phyloP scores from a whole-genome alignment of 306 rosid genomes.

The Casuarina cunninghamiana region DNA sequence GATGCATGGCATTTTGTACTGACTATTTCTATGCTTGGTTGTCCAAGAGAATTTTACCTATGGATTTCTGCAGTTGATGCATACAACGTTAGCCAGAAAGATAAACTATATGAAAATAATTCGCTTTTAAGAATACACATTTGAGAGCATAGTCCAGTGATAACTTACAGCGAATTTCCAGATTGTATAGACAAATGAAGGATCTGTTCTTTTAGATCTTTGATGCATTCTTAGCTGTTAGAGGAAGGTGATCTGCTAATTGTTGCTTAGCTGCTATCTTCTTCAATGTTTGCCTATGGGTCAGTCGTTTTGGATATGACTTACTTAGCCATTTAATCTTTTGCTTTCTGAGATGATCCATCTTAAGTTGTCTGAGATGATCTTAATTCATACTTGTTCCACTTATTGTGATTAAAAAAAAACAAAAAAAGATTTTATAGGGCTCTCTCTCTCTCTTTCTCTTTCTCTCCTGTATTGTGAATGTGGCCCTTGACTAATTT shows the following conservation, averaged over 20 bases:
- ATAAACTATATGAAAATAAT: no score
- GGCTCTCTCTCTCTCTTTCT: background rate
- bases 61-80: no score
- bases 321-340: background rate
- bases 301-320: background rate
- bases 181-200: no score
- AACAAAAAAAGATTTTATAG: background rate
- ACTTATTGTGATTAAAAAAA: background rate
- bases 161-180: no score
- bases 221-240: background rate
- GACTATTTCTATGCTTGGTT: no score
- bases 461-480: background rate
- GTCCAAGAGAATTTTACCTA: no score
- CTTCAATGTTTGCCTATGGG: background rate
- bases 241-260: background rate
- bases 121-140: no score
- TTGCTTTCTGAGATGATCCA: background rate
- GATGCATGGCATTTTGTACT: no score
- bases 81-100: no score
- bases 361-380: background rate
- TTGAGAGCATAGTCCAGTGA: no score
- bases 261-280: background rate
- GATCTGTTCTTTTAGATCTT: no score
- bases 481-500: conserved; percentile 3
- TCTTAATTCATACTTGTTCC: background rate